Base-by-base conservation (phyloP, 805 yeast genomes). In the Priceomyces carsonii region DNA sequence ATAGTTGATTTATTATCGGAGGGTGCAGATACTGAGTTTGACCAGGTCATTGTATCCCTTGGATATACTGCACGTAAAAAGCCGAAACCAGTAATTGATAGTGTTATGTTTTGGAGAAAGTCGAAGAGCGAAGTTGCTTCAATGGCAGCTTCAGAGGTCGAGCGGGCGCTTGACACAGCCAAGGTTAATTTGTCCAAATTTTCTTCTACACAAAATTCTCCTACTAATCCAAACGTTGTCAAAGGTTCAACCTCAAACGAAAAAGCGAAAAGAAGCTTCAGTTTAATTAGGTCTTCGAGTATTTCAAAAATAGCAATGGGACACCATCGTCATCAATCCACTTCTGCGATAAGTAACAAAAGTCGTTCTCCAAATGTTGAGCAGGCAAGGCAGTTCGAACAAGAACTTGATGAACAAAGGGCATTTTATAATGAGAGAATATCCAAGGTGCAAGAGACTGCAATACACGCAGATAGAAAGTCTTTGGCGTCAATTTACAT, bases 81-180 rank as follows among this genome's bases (percentile, higher is more conserved):
- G 46, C 97, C 98, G 0, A 90, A 88, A 53, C 95, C 96, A 0
- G 96, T 93, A 1, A 89, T 95, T 21, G 99, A 93, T 58, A 88
- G 95, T 5, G 95, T 93, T 40, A 90, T 93, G 98, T 90, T 86
- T 55, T 93, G 99, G 99, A 75, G 98, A 41, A 87, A 91, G 56
- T 79, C 91, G 2, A 93, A 93, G 58, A 81, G 95, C 9, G 98
- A 91, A 49, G 82, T 85, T 3, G 87, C 95, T 2, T 50, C 63
- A 4, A 51, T 68, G 59, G 74, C 73, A 3, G 65, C 69, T 2
- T 42, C 54, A 1, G 73, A 68, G 36, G 65, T 68, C 10, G 74
- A 68, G 26, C 52, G 56, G 29, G 53, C 52, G 2, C 29, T 59
- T 19, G 28, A 38, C 10, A 38, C 43, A 2, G 76, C 78, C 18